Percentiles rank a stretch among this genome's conserved stretches.
These are phyloP conservation scores for Pisolithus orientalis DNA, from an alignment of 768 basidiomycete genomes.

Conservation along the genomic window DNA sequence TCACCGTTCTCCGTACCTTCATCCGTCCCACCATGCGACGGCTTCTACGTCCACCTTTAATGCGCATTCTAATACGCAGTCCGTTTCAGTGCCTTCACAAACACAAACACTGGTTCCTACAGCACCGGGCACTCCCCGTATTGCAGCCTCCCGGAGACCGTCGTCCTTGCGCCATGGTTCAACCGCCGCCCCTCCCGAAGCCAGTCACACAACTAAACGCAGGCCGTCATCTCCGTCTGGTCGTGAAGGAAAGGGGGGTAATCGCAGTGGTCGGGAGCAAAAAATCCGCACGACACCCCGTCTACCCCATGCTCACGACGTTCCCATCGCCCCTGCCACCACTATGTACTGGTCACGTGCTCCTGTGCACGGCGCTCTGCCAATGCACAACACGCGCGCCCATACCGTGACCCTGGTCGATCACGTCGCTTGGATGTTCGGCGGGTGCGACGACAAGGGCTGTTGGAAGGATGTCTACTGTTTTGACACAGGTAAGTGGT, in stretches of 20 bases:
- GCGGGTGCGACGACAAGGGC: slow-evolving; percentile 80
- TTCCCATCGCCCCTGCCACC: slow-evolving; percentile 58
- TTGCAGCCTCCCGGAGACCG: slow-evolving; percentile 22
- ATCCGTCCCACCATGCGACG: slow-evolving; percentile 17
- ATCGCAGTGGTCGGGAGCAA: slow-evolving; percentile 17
- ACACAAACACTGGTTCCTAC: slow-evolving; percentile 13
- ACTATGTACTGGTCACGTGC: slow-evolving; percentile 84
- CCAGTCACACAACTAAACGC: slow-evolving; percentile 20
- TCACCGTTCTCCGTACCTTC: slow-evolving; percentile 25
- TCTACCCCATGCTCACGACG: slow-evolving; percentile 56
- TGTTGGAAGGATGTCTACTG: slow-evolving; percentile 73
- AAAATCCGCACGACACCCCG: slow-evolving; percentile 47
- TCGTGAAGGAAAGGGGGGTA: slow-evolving; percentile 16
- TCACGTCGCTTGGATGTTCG: slow-evolving; percentile 78
- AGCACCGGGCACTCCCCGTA: slow-evolving; percentile 21
- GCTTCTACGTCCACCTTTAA: slow-evolving; percentile 17
- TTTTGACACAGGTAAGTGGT: slow-evolving; percentile 70
- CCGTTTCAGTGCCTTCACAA: background rate
- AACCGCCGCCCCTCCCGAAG: slow-evolving; percentile 21
- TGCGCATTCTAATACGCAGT: slow-evolving; percentile 1
- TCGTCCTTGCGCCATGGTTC: slow-evolving; percentile 27
- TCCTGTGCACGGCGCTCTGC: slow-evolving; percentile 67
- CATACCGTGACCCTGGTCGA: slow-evolving; percentile 84
- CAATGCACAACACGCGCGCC: slow-evolving; percentile 66
- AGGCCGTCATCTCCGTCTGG: slow-evolving; percentile 22